These are phyloP conservation scores for Pleurotus giganteus DNA, from an alignment of 768 basidiomycete genomes.

Conservation along the genomic window DNA sequence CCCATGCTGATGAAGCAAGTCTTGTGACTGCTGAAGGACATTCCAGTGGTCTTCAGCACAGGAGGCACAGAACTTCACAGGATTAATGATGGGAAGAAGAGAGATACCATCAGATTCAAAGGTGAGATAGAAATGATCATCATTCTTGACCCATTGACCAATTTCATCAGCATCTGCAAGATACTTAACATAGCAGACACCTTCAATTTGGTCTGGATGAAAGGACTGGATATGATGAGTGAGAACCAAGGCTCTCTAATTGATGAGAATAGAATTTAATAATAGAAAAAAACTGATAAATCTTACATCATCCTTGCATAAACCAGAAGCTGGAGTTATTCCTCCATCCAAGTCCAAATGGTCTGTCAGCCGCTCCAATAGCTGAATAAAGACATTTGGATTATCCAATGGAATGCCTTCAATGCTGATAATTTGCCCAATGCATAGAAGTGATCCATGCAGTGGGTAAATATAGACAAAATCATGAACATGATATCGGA, in stretches of 20 bases:
- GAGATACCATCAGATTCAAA: slow-evolving; percentile 14
- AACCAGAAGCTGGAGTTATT: neutral
- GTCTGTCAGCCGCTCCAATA: slow-evolving; percentile 35
- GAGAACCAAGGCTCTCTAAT: slow-evolving; percentile 41
- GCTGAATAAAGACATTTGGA: slow-evolving; percentile 32
- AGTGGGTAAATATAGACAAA: slow-evolving; percentile 54
- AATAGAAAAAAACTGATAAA: slow-evolving; percentile 19
- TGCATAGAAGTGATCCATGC: slow-evolving; percentile 35
- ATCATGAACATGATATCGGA: slow-evolving; percentile 55
- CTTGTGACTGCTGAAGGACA: slow-evolving; percentile 23
- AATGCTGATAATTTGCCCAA: slow-evolving; percentile 56
- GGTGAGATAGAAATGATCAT: slow-evolving; percentile 61
- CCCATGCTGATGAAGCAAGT: slow-evolving; percentile 33
- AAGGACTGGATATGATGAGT: slow-evolving; percentile 27
- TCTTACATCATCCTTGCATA: slow-evolving; percentile 39
- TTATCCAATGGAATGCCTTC: slow-evolving; percentile 16
- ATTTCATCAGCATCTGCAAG: slow-evolving; percentile 31
- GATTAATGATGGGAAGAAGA: slow-evolving; percentile 12
- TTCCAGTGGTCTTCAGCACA: slow-evolving; percentile 37
- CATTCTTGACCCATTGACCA: slow-evolving; percentile 46
- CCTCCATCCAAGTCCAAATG: neutral
- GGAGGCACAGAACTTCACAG: slow-evolving; percentile 32
- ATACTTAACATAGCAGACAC: slow-evolving; percentile 50
- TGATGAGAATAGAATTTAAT: neutral
- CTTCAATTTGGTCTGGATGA: slow-evolving; percentile 44